Evolutionary conservation across 768 basidiomycete genomes (phyloP), one percentile per base, ranked within the genome.

Genomic region (Boletus subparvulus): DNA sequence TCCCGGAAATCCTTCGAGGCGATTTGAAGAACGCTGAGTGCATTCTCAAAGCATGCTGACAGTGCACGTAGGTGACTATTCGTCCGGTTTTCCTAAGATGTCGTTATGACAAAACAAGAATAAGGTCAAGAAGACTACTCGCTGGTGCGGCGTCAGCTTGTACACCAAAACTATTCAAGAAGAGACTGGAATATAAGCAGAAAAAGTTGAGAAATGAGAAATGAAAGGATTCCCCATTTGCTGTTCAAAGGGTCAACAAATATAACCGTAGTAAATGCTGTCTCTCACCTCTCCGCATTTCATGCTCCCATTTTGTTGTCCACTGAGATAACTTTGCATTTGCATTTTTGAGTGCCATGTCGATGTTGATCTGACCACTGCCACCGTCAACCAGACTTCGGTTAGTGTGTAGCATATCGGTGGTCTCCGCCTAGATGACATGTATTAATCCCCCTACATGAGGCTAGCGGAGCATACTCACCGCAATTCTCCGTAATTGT

Each of bases 111-210:
- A 33, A 53, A 42, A 19, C 16, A 49, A 17, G 30, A 37, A 21
- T 8, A 35, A 48, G 33, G 39, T 55, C 41, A 49, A 61, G n/a
- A 59, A 36, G 35, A 33, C 48, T 56, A 75, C 82, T 65, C 63
- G 83, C 87, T 50, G 83, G 78, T 51, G 76, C 69, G 71, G 86
- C 78, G 36, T 83, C 79, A 19, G 81, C 79, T 62, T 88, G 85
- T 47, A 92, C 83, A 28, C 88, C 91, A 69, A 92, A 89, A 61
- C 88, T 90, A 70, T 93, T 93, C 68, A 93, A 72, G 74, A 92
- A 93, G 48, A 94, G 78, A 58, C 87, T 79, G 49, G 90, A 87
- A 67, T 93, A 83, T 33, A 90, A 76, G 47, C 88, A 81, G 77
- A 92, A 93, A 65, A 89, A 82, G 63, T 73, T 83, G 21, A 93